Evolutionary conservation across 768 basidiomycete species (phyloP).

Genomic region (Podaxis sp.): DNA sequence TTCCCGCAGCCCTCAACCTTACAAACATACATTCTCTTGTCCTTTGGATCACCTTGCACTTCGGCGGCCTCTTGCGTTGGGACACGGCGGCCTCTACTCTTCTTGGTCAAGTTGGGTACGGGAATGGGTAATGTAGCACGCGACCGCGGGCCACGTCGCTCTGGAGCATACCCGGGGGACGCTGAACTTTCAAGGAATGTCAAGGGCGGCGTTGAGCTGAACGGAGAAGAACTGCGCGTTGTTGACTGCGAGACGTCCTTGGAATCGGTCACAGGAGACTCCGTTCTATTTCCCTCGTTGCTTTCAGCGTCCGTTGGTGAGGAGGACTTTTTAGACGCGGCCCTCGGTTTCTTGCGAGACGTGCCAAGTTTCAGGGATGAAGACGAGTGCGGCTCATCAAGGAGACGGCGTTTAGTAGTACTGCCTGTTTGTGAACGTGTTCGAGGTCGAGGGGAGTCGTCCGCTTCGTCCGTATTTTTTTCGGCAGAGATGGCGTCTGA

Average conservation of each 20-base stretch:
- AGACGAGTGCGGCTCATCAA: conserved; percentile 14
- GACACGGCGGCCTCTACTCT: conserved; percentile 73
- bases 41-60: conserved; percentile 21
- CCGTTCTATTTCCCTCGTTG: conserved; percentile 6
- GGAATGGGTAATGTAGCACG: conserved; percentile 60
- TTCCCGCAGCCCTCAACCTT: conserved; percentile 68
- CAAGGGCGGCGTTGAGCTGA: conserved; percentile 9
- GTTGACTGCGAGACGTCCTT: conserved; percentile 6
- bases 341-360: conserved; percentile 7
- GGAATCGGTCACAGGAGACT: conserved; percentile 5
- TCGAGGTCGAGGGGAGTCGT: conserved; percentile 22
- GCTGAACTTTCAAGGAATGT: conserved; percentile 16
- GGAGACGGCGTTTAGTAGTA: conserved; percentile 24
- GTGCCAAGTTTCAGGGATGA: conserved; percentile 1
- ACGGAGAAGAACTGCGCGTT: conserved; percentile 9
- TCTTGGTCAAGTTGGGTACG: conserved; percentile 76
- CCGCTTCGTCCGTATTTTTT: background rate
- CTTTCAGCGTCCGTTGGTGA: conserved; percentile 2
- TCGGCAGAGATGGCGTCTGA: background rate
- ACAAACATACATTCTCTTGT: conserved; percentile 48
- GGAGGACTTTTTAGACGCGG: conserved; percentile 7
- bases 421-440: conserved; percentile 33
- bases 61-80: conserved; percentile 41
- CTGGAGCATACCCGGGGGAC: conserved; percentile 17
- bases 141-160: conserved; percentile 42